Evolutionary conservation across 148 eudicot genomes (phyloP), one percentile per base, ranked within the genome.

Genomic region (Salicornia ramosissima): DNA sequence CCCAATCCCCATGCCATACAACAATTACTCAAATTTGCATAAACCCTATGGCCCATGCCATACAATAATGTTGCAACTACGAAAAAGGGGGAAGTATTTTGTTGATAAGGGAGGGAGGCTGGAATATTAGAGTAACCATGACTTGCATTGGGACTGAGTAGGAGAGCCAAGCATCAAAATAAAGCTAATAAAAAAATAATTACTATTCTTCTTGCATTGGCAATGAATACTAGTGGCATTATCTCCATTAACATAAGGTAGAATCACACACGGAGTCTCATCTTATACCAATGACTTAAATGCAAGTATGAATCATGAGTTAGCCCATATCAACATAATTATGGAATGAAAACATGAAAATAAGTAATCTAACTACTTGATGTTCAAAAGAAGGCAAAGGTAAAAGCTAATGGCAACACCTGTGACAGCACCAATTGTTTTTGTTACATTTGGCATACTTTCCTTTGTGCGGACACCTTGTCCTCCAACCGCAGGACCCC

Each of bases 401-500:
- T 1, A 64, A 29, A 53, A 40, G 52, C 28, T 52, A 13, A 31
- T 30, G 34, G 34, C 40, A 65, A 57, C 62, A 92, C 98, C 98
- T 84, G 88, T 76, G 73, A 90, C 86, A 60, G 96, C 91, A 57
- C 98, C 98, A 74, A 92, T 86, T 42, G 98, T 90, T 74, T 83
- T 92, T 61, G 82, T 87, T 79, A 92, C 91, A 74, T 88, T 92
- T 24, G 98, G 98, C 70, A 92, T 78, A 74, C 94, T 92, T 65
- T 81, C 87, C 80, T 92, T 91, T n/a, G 94, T 92, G 56, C 98
- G 98, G 34, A 92, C 98, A 76, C 98, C 98, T 85, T 92, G 96
- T 74, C 98, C 98, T 54, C 98, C 98, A 36, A 92, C 98, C 52
- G 96, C 89, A 65, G 92, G 98, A 25, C 98, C 98, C 98, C 98